Conservation (phyloP, 1,139 yeast species). For the Suhomyces coccinellae region DNA sequence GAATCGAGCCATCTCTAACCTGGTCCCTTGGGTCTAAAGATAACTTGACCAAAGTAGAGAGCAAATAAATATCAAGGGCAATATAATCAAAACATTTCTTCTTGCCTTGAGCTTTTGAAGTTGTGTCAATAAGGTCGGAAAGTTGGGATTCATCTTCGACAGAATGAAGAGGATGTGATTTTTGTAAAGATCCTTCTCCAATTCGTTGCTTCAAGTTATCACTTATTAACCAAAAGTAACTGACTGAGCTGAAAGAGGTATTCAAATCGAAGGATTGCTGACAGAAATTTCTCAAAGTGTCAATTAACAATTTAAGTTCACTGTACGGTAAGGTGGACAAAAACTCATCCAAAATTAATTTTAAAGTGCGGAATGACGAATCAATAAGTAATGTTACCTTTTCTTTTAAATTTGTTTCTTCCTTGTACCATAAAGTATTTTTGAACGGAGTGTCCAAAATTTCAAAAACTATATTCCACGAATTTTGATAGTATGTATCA, state of each 20-base stretch:
- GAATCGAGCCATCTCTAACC: constrained; percentile 86
- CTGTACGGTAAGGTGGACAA: constrained; percentile 64
- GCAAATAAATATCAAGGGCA: constrained; percentile 62
- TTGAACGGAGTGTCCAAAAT: constrained; percentile 70
- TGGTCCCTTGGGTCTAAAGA: constrained; percentile 69
- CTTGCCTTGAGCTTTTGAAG: constrained; percentile 1
- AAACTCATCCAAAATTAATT: constrained; percentile 82
- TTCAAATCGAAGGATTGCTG: constrained; percentile 72
- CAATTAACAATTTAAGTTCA: constrained; percentile 64
- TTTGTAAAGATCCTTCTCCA: not conserved
- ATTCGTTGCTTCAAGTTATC: constrained; percentile 57
- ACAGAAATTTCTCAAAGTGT: constrained; percentile 71
- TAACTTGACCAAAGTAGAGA: constrained; percentile 61
- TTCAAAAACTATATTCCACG: constrained; percentile 73
- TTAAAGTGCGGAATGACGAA: constrained; percentile 76
- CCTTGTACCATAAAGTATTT: constrained; percentile 20
- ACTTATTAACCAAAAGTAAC: constrained; percentile 89
- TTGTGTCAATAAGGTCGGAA: constrained; percentile 8
- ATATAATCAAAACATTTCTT: constrained; percentile 24
- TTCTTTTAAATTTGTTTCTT: constrained; percentile 35
- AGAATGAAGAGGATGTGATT: not conserved
- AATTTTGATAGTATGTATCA: constrained; percentile 51
- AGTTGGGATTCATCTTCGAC: constrained; percentile 20
- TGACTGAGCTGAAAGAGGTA: constrained; percentile 84
- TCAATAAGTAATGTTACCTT: constrained; percentile 52